Base-by-base conservation (phyloP, 2,329 filamentous ascomycete genomes). In the Cladosporium austrohemisphaericum region DNA sequence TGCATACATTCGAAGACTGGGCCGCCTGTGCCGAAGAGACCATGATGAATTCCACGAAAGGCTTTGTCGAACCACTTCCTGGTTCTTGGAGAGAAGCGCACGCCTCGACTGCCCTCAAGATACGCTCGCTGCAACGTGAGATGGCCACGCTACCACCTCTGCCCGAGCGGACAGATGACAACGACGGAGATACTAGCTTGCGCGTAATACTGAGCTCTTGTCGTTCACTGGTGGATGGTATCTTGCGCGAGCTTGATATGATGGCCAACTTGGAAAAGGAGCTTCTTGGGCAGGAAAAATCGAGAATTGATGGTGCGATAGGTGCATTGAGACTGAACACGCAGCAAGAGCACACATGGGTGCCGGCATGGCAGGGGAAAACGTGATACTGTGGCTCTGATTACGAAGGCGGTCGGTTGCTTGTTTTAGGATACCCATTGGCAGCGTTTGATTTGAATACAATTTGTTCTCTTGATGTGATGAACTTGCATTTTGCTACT, bases 201-300 rank as follows among this genome's bases (percentile, higher is more conserved):
- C 68, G 60, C 18, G 64, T 68, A 22, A 72, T 81, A 55, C 61
- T 85, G 31, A 65, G 63, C 5, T 73, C 70, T 2, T 79, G 75
- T 49, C 64, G 70, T 18, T 60, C 58, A 13, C 64, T 86, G 36
- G 72, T 84, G 10, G 61, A 68, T 40, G 78, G 75, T 28, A 85
- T 85, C 81, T 64, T 83, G 36, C 70, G 69, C n/a, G 83, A 86
- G 68, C 67, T 86, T 54, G 65, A 65, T n/a, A 52, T 76, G 52
- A 86, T 86, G 83, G 73, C 73, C 49, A 72, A 76, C 58, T 77
- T 86, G 49, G 80, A 84, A 66, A 68, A 67, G 38, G 79, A 81
- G 57, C 76, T 79, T 4, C 65, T 80, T 45, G 68, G 65, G 38
- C 71, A 74, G 36, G 83, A 86, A 65, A 73, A 74, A 49, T 71